Conservation (phyloP, 306 rosid species). For the Macrotyloma uniflorum region DNA sequence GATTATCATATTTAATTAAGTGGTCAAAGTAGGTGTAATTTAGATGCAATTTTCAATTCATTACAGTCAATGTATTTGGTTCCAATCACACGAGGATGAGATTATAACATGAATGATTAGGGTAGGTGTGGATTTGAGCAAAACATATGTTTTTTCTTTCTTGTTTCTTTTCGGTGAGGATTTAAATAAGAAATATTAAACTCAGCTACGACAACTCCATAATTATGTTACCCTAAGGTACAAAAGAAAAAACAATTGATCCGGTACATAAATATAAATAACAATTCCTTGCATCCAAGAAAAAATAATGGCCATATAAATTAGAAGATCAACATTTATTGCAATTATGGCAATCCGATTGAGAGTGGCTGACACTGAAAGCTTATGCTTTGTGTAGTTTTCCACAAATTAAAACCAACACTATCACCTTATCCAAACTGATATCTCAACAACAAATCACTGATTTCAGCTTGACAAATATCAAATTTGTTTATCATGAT, state of each 20-base stretch:
- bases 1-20: constrained; percentile 21
- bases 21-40: constrained; percentile 25
- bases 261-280: neutral
- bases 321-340: constrained; percentile 20
- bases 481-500: neutral
- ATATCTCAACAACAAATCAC: constrained; percentile 28
- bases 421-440: constrained; percentile 21
- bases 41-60: constrained; percentile 21
- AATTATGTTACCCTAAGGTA: neutral
- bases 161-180: neutral
- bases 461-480: constrained; percentile 22
- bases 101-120: constrained; percentile 2
- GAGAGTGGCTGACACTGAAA: neutral
- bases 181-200: neutral
- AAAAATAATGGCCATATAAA: constrained; percentile 21
- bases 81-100: neutral
- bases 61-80: neutral
- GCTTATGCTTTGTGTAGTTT: constrained; percentile 1
- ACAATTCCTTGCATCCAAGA: neutral
- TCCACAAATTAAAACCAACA: constrained; percentile 1
- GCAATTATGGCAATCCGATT: neutral
- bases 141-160: neutral
- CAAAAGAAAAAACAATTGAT: constrained; percentile 1
- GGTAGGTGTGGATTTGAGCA: constrained; percentile 1
- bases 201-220: constrained; percentile 26